Evolutionary conservation across 2,329 filamentous ascomycete genomes (phyloP).

Genomic region (Alternaria sp.): DNA sequence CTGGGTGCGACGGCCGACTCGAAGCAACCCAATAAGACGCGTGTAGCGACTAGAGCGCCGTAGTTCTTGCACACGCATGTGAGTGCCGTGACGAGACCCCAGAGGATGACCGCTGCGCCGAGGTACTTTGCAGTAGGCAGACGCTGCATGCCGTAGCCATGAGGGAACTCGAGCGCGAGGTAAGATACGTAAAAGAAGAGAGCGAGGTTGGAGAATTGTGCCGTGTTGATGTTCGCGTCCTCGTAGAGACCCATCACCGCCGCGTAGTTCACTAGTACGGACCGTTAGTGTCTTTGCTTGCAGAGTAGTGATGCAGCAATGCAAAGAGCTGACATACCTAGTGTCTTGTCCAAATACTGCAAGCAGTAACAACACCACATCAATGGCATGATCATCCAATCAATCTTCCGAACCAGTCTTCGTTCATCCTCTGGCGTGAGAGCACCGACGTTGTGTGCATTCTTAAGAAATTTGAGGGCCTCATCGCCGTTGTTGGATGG

Average conservation of each 20-base stretch:
- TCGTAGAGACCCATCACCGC: slow-evolving; percentile 51
- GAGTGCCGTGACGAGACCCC: slow-evolving; percentile 57
- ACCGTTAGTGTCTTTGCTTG: neutral
- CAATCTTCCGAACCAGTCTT: slow-evolving; percentile 43
- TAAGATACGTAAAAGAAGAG: slow-evolving; percentile 48
- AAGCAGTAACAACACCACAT: slow-evolving; percentile 49
- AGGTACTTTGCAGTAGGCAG: slow-evolving; percentile 62
- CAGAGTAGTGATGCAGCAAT: neutral
- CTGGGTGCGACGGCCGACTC: slow-evolving; percentile 57
- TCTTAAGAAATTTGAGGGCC: slow-evolving; percentile 31
- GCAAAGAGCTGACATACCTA: slow-evolving; percentile 49
- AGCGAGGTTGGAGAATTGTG: slow-evolving; percentile 47
- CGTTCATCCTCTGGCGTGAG: slow-evolving; percentile 25
- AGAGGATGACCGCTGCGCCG: slow-evolving; percentile 51
- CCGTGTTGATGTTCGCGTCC: slow-evolving; percentile 45
- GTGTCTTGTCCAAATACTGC: slow-evolving; percentile 51
- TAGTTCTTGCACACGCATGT: slow-evolving; percentile 59
- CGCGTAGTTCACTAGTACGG: slow-evolving; percentile 45
- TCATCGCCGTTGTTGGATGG: slow-evolving; percentile 26
- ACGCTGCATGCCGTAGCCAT: slow-evolving; percentile 59
- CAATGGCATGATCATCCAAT: slow-evolving; percentile 51
- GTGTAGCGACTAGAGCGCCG: slow-evolving; percentile 56
- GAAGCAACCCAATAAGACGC: slow-evolving; percentile 61
- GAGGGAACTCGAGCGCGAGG: slow-evolving; percentile 49
- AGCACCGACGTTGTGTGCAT: slow-evolving; percentile 18